Evolutionary conservation across 2,329 filamentous ascomycete genomes (phyloP).

Genomic region (Lizonia empirigonia): DNA sequence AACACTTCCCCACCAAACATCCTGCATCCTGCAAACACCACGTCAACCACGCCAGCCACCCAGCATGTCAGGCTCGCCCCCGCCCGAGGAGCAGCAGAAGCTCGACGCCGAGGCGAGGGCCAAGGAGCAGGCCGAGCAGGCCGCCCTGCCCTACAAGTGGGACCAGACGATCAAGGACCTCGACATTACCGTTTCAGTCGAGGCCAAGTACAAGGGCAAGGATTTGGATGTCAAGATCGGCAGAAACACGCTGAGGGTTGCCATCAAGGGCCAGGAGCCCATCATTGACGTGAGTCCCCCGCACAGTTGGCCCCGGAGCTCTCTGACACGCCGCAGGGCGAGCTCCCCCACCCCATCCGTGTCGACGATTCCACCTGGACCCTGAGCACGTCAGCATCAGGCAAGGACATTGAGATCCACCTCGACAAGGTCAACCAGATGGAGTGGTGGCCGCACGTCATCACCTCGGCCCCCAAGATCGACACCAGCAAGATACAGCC

Average conservation of each 20-base stretch:
- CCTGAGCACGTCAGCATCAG: conserved; percentile 64
- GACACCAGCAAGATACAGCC: conserved; percentile 95
- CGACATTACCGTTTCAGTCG: conserved; percentile 77
- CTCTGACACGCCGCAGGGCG: conserved; percentile 64
- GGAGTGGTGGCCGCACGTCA: conserved; percentile 97
- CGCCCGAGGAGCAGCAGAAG: conserved; percentile 60
- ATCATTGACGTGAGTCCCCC: conserved; percentile 71
- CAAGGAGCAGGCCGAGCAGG: conserved; percentile 86
- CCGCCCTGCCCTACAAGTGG: conserved; percentile 95
- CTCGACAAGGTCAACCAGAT: conserved; percentile 96
- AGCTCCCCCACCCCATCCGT: conserved; percentile 77
- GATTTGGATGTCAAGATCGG: conserved; percentile 85
- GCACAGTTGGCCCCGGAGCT: background rate
- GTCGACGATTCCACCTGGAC: conserved; percentile 96
- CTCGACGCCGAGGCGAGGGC: conserved; percentile 65
- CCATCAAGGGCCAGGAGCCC: conserved; percentile 85
- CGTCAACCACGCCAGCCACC: conserved; percentile 15
- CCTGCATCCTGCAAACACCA: background rate
- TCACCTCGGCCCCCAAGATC: conserved; percentile 85
- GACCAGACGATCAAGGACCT: conserved; percentile 89
- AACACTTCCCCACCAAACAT: conserved; percentile 17
- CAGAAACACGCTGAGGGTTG: conserved; percentile 77
- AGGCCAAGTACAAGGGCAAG: conserved; percentile 80
- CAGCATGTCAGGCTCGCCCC: conserved; percentile 52
- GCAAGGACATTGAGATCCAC: conserved; percentile 82